Percentiles rank a stretch among this genome's conserved stretches.
These are phyloP conservation scores for Ophiocordyceps sinensis DNA, from an alignment of 2,329 filamentous ascomycete genomes.

Conservation along the genomic window DNA sequence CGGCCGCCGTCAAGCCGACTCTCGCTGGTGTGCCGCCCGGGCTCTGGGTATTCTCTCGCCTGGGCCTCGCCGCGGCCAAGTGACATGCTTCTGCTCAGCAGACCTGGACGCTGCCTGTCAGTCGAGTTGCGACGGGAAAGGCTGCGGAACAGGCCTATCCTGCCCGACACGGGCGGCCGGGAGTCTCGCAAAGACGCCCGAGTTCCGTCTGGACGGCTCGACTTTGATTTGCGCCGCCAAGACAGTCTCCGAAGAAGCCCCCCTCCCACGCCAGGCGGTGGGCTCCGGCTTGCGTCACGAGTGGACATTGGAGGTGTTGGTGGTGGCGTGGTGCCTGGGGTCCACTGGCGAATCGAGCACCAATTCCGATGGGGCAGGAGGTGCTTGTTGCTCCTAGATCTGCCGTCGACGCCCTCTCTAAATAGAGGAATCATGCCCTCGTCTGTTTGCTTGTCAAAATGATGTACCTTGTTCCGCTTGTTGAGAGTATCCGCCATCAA, in stretches of 20 bases:
- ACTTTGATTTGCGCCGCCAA: slow-evolving; percentile 17
- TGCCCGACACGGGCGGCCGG: slow-evolving; percentile 34
- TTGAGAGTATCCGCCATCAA: slow-evolving; percentile 85
- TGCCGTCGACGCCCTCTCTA: slow-evolving; percentile 74
- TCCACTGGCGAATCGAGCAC: slow-evolving; percentile 81
- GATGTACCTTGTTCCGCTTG: slow-evolving; percentile 72
- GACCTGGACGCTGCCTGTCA: slow-evolving; percentile 21
- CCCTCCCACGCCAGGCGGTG: slow-evolving; percentile 17
- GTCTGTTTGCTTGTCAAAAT: slow-evolving; percentile 64
- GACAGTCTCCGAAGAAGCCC: slow-evolving; percentile 33
- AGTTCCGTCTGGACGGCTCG: slow-evolving; percentile 21
- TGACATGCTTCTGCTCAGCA: slow-evolving; percentile 44
- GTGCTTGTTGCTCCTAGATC: slow-evolving; percentile 78
- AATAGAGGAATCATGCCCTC: slow-evolving; percentile 96
- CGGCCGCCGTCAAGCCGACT: slow-evolving; percentile 31
- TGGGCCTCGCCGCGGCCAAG: slow-evolving; percentile 39
- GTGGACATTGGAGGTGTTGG: slow-evolving; percentile 45
- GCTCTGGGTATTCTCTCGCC: slow-evolving; percentile 25
- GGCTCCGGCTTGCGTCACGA: slow-evolving; percentile 26
- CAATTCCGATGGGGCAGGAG: slow-evolving; percentile 85
- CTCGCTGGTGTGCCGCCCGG: slow-evolving; percentile 26
- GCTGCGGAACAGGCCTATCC: slow-evolving; percentile 28
- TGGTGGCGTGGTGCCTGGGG: slow-evolving; percentile 61
- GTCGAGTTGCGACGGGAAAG: slow-evolving; percentile 21
- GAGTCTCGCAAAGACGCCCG: slow-evolving; percentile 25